These are phyloP conservation scores for Cotoneaster glaucophyllus DNA, from an alignment of 306 rosid species.

Conservation along the genomic window DNA sequence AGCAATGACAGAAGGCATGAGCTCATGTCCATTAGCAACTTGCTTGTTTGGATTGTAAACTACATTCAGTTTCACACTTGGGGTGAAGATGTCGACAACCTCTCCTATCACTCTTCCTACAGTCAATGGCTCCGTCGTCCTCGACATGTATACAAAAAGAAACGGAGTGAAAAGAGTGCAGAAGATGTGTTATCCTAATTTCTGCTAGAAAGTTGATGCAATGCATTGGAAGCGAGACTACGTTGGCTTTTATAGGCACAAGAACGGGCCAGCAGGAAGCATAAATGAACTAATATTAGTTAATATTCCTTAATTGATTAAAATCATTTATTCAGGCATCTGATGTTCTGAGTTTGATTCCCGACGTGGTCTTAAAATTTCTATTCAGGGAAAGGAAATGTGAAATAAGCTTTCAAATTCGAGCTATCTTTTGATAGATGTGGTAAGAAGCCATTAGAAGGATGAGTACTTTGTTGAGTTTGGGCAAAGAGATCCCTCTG, in stretches of 20 bases:
- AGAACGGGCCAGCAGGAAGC: not conserved
- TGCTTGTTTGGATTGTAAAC: constrained; percentile 51
- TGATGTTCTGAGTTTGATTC: not conserved
- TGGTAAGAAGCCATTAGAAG: not conserved
- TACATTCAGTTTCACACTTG: constrained; percentile 68
- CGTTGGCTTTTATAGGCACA: constrained; percentile 42
- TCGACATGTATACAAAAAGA: constrained; percentile 26
- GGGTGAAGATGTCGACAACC: constrained; percentile 71
- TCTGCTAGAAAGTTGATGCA: constrained; percentile 7
- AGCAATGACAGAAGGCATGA: constrained; percentile 51
- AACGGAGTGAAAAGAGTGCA: not conserved
- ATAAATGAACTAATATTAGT: not conserved
- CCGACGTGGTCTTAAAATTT: too few species aligned
- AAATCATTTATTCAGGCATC: not conserved
- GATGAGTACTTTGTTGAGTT: not conserved
- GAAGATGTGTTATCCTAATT: not conserved
- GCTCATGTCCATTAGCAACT: constrained; percentile 72
- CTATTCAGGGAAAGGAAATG: constrained; percentile 34
- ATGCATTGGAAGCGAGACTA: constrained; percentile 6
- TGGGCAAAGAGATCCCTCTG: constrained; percentile 10
- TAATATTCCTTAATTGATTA: not conserved
- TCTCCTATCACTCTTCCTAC: constrained; percentile 88
- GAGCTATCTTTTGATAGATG: not conserved
- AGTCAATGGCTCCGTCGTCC: constrained; percentile 46
- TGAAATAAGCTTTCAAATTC: not conserved